Conservation (phyloP, 2,329 filamentous ascomycete species). For the Fusarium nematophilum region DNA sequence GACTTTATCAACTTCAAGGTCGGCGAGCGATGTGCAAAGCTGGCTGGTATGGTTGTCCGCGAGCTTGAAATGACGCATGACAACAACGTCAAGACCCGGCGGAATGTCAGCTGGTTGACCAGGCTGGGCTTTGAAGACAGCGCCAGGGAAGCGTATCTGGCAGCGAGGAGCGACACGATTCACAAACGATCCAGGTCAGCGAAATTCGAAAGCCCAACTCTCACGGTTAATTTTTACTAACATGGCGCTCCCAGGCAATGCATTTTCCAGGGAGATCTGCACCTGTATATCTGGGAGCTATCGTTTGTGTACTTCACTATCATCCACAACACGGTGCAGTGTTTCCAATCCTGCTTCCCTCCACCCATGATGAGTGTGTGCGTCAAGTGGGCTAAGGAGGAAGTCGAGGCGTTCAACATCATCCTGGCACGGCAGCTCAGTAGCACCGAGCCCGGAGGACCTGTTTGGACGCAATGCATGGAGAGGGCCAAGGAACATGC, state of each 20-base stretch:
- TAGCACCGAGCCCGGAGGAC: conserved; percentile 80
- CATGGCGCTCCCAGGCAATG: conserved; percentile 74
- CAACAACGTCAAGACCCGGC: conserved; percentile 80
- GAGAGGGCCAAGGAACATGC: conserved; percentile 84
- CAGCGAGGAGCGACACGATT: conserved; percentile 81
- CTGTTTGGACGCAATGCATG: conserved; percentile 86
- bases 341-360: conserved; percentile 89
- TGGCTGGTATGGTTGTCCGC: conserved; percentile 81
- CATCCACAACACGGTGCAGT: conserved; percentile 91
- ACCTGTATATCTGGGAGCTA: conserved; percentile 92
- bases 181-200: conserved; percentile 81
- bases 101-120: conserved; percentile 85
- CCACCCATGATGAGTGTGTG: conserved; percentile 90
- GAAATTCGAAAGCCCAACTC: not conserved
- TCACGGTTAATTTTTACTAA: conserved; percentile 13
- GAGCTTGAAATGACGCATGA: conserved; percentile 83
- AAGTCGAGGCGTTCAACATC: conserved; percentile 90
- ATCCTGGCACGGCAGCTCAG: conserved; percentile 87
- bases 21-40: conserved; percentile 81
- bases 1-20: conserved; percentile 94
- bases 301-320: conserved; percentile 96
- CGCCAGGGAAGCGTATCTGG: conserved; percentile 87
- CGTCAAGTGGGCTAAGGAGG: conserved; percentile 98
- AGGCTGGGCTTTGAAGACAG: conserved; percentile 90
- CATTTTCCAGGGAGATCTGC: conserved; percentile 93